Percentiles rank a stretch among this genome's conserved stretches.
Conservation (phyloP, 2,329 filamentous ascomycete genomes). For the Colletotrichum simmondsii region DNA sequence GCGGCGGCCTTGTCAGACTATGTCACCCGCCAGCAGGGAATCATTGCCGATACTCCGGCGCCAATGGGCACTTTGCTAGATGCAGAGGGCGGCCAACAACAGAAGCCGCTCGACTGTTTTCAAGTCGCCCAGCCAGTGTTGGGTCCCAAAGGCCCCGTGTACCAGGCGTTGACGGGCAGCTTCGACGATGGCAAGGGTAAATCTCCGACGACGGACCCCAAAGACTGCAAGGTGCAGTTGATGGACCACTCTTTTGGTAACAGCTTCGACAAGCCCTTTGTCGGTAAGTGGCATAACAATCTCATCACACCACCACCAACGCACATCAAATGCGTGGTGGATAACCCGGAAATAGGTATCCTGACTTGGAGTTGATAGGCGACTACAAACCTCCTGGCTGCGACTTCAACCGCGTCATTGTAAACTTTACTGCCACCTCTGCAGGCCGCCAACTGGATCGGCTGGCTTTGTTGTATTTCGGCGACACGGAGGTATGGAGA, state of each 20-base stretch:
- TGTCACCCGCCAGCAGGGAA: slow-evolving; percentile 20
- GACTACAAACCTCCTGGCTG: slow-evolving; percentile 75
- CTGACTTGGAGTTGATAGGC: slow-evolving; percentile 51
- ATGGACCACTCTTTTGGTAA: slow-evolving; percentile 78
- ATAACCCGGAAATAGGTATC: slow-evolving; percentile 18
- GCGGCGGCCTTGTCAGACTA: slow-evolving; percentile 11
- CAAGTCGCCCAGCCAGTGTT: slow-evolving; percentile 76
- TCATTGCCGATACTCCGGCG: slow-evolving; percentile 22
- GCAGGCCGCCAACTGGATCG: slow-evolving; percentile 81
- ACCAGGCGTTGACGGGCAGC: slow-evolving; percentile 31
- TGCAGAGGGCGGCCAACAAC: slow-evolving; percentile 6
- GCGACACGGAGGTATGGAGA: slow-evolving; percentile 83
- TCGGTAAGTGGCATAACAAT: slow-evolving; percentile 63
- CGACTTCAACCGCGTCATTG: slow-evolving; percentile 77
- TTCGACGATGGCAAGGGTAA: slow-evolving; percentile 34
- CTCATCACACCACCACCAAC: neutral
- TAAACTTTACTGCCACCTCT: slow-evolving; percentile 81
- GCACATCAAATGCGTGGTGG: neutral
- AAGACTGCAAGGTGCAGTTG: slow-evolving; percentile 63
- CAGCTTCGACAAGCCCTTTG: slow-evolving; percentile 79
- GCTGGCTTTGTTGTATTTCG: slow-evolving; percentile 79
- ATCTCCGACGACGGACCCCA: slow-evolving; percentile 36
- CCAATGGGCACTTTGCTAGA: neutral
- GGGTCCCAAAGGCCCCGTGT: slow-evolving; percentile 53
- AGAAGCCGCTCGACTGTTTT: slow-evolving; percentile 66